Conservation (phyloP, 495 filamentous ascomycete species). For the Daldinia loculata region DNA sequence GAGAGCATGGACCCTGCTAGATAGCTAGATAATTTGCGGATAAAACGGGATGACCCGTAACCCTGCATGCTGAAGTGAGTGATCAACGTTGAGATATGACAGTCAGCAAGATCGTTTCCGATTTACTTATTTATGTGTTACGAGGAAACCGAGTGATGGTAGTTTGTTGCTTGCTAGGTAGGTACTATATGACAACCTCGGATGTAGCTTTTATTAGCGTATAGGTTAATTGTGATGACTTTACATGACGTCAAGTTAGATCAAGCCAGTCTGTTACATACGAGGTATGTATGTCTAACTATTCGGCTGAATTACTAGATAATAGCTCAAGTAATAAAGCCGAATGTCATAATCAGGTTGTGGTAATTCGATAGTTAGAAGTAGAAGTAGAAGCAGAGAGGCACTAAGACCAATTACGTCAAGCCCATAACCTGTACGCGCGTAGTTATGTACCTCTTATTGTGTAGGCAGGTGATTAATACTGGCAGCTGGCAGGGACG, state of each 20-base stretch:
- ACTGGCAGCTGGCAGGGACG: not conserved
- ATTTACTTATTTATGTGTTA: not conserved
- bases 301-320: constrained; percentile 2
- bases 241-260: not conserved
- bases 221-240: not conserved
- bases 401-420: constrained; percentile 26
- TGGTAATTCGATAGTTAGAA: not conserved
- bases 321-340: constrained; percentile 8
- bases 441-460: not conserved
- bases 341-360: not conserved
- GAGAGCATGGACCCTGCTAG: not conserved
- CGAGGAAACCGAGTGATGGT: too few relatives aligned
- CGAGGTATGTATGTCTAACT: not conserved
- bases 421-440: constrained; percentile 10
- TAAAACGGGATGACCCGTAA: constrained; percentile 17
- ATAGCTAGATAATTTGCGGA: not conserved
- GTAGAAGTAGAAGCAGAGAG: not conserved
- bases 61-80: constrained; percentile 9
- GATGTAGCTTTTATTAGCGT: not conserved
- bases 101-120: not conserved
- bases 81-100: constrained; percentile 1
- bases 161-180: not conserved
- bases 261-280: not conserved
- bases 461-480: not conserved
- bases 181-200: not conserved